phyloP scores from a whole-genome alignment of 2,329 filamentous ascomycete species.

The Pseudogymnoascus sp. region DNA sequence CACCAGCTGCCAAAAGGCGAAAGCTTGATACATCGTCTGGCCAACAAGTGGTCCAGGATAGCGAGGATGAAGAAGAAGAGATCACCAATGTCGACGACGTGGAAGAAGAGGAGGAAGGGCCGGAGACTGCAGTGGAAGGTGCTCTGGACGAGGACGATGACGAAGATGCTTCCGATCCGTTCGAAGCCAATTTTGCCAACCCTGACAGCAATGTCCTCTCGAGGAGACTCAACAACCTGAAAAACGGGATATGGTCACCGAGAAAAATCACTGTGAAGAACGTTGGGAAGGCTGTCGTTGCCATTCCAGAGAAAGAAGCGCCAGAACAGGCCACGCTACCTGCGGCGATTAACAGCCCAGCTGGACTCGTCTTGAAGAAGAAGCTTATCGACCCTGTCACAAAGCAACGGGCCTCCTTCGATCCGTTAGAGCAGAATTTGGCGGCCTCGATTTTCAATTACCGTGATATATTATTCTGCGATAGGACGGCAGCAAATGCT shows the following conservation, averaged over 20 bases:
- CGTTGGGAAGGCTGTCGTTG: conserved; percentile 41
- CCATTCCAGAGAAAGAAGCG: conserved; percentile 37
- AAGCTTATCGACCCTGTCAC: conserved; percentile 52
- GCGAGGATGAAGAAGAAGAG: conserved; percentile 28
- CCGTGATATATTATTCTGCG: conserved; percentile 70
- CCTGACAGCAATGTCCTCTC: conserved; percentile 56
- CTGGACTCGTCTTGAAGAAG: conserved; percentile 59
- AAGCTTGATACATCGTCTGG: conserved; percentile 40
- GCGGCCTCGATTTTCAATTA: conserved; percentile 74
- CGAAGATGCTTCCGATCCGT: conserved; percentile 59
- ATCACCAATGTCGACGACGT: conserved; percentile 37
- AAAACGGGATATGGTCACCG: conserved; percentile 45
- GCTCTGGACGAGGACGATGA: conserved; percentile 39
- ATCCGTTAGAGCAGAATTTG: conserved; percentile 55
- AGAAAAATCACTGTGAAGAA: conserved; percentile 37
- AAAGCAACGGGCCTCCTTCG: conserved; percentile 50
- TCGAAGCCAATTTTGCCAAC: conserved; percentile 70
- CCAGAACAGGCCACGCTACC: conserved; percentile 19
- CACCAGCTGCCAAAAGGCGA: conserved; percentile 47
- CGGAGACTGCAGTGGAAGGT: conserved; percentile 30
- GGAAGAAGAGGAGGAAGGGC: conserved; percentile 45
- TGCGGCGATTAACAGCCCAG: conserved; percentile 28
- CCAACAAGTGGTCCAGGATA: conserved; percentile 12
- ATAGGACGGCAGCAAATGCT: conserved; percentile 62
- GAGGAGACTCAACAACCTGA: conserved; percentile 43